Conservation (phyloP, 192 early-diverging fungal genomes). For the Umbelopsis sp. region DNA sequence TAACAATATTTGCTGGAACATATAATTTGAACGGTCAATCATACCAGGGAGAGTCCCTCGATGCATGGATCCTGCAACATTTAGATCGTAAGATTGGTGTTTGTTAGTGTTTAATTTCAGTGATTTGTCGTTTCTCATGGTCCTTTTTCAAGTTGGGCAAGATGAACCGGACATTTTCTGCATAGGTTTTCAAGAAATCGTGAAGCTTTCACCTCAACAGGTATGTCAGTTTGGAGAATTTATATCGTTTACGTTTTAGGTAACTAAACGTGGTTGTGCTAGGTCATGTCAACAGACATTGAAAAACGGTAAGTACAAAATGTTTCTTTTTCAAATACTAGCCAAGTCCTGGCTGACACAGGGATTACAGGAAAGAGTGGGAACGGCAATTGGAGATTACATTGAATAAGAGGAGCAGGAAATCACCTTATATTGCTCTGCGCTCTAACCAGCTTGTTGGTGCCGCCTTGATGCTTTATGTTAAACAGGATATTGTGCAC, state of each 20-base stretch:
- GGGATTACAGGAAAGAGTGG: constrained; percentile 36
- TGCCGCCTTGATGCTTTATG: constrained; percentile 87
- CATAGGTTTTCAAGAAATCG: constrained; percentile 96
- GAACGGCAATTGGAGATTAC: constrained; percentile 53
- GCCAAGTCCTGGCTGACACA: background rate
- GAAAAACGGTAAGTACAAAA: constrained; percentile 50
- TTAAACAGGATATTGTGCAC: constrained; percentile 63
- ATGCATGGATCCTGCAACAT: constrained; percentile 63
- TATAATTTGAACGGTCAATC: constrained; percentile 91
- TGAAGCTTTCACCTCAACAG: constrained; percentile 80
- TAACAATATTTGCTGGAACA: constrained; percentile 80
- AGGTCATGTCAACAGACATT: constrained; percentile 68
- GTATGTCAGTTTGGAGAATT: constrained; percentile 19
- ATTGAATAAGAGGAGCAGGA: constrained; percentile 40
- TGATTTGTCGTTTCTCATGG: background rate
- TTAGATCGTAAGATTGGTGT: constrained; percentile 32
- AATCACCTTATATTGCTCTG: constrained; percentile 72
- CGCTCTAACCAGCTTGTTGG: constrained; percentile 90
- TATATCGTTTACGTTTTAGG: background rate
- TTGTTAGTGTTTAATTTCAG: background rate
- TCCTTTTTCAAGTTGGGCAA: background rate
- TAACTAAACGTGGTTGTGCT: constrained; percentile 44
- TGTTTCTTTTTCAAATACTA: too few relatives aligned
- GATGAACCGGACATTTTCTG: constrained; percentile 77
- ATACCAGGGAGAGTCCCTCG: constrained; percentile 63